These are phyloP conservation scores for Hypoxylon sp. DNA, from an alignment of 2,329 filamentous ascomycete genomes.

Conservation along the genomic window DNA sequence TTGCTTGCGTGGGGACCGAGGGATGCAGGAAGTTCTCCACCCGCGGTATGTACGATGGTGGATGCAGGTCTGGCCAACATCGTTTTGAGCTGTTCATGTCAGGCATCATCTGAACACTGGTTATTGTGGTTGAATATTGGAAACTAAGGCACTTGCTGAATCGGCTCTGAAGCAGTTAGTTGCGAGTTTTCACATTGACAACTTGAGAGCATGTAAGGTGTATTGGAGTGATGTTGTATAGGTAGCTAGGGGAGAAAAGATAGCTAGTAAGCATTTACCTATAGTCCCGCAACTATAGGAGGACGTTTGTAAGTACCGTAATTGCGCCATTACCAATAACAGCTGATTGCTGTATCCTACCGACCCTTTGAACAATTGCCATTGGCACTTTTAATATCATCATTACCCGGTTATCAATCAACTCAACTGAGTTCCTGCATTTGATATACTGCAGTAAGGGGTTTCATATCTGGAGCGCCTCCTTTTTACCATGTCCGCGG, in stretches of 20 bases:
- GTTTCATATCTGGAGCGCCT: slow-evolving; percentile 18
- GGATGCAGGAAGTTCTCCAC: slow-evolving; percentile 27
- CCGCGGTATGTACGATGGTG: slow-evolving; percentile 17
- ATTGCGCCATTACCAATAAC: neutral
- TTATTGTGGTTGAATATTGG: neutral
- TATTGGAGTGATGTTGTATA: neutral
- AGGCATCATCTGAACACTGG: slow-evolving; percentile 8
- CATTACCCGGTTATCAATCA: neutral
- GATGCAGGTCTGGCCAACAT: slow-evolving; percentile 14
- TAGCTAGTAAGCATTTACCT: neutral
- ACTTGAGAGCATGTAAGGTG: neutral
- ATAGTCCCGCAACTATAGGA: neutral
- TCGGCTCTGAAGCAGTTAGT: neutral
- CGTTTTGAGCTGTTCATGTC: neutral
- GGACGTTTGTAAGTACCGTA: neutral
- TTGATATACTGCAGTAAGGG: slow-evolving; percentile 20
- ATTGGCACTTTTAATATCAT: slow-evolving; percentile 23
- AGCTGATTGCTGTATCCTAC: neutral
- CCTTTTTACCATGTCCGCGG: neutral
- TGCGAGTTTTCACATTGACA: neutral
- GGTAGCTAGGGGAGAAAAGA: neutral
- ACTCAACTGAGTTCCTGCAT: slow-evolving; percentile 30
- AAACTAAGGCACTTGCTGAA: neutral
- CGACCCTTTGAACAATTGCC: neutral
- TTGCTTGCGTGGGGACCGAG: slow-evolving; percentile 14